Base-by-base conservation (phyloP, 2,329 filamentous ascomycete species). In the Aspergillus udagawae region DNA sequence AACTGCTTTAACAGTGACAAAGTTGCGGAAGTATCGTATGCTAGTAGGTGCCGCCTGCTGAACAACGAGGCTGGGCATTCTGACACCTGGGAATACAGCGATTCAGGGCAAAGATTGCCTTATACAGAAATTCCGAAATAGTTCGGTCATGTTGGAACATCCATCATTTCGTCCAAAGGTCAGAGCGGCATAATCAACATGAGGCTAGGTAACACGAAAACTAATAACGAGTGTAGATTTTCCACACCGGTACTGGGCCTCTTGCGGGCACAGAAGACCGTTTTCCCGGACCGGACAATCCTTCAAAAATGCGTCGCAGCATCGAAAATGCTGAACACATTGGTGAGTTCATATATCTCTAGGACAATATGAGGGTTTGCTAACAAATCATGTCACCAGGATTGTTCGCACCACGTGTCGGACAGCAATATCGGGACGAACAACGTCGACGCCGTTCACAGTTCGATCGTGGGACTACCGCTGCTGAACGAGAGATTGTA, bases 71-170 rank as follows among this genome's bases (percentile, higher is more conserved):
- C 49, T 32, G 35, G n/a, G 60, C 45, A 54, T 61, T 50, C 68
- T 77, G 55, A 78, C 52, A 53, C 55, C 9, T 12, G 21, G 53
- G n/a, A n/a, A 38, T 51, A 45, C 56, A 92, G 89, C 92, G 12
- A 93, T 96, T 58, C 94, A 99, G 78, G 94, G 94, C 49, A 88
- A 89, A 61, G 92, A 96, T 69, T 93, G 91, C 62, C 81, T 97
- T 0, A 85, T 97, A 6, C 90, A 95, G 72, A 97, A 97, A 71
- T 99, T 99, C 70, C 87, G 94, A 38, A 99, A 99, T 77, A 96
- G 91, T 42, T 93, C 91, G 0, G 92, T 99, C 29, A 97, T 97
- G 91, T 80, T 93, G 0, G 92, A 97, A 75, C 84, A 86, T 10
- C 80, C 85, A 0, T 86, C 88, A 53, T 96, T 91, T 67, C 87